Evolutionary conservation across 2,329 filamentous ascomycete species (phyloP), one percentile per base, ranked within the genome.

Genomic region (Aureobasidium sp.): DNA sequence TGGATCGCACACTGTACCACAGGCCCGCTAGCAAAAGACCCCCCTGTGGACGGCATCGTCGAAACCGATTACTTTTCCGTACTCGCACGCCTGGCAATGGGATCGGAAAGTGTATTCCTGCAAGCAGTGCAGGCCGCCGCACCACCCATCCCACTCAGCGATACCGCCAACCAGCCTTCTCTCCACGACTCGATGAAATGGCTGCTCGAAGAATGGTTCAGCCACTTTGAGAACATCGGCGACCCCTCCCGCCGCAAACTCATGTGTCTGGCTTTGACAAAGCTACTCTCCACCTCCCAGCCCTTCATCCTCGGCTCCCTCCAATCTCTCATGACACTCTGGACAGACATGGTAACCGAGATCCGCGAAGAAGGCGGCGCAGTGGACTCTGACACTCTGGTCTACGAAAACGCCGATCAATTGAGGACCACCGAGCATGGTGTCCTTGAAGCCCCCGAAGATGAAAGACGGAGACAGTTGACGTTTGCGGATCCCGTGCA

Each of bases 11-110:
- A 89, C 68, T 87, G 95, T 72, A 90, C 89, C 0, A 89, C 89
- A 0, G 93, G 94, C 0, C 92, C 93, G 0, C 89, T 90, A 69
- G 82, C 83, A 29, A 88, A 83, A 67, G 80, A 84, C 22, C 83
- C 86, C 44, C 83, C 84, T 34, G 83, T 97, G 37, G 87, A 88
- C 68, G 85, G 86, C 14, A 82, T 91, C 12, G 87, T 89, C 0
- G 86, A 96, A 70, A 89, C 89, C 0, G 90, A 96, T 71, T 96
- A 96, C 72, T 88, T 96, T 70, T 84, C 85, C 5, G 85, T 97
- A 2, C 80, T 99, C 2, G 87, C 90, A 1, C 87, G 92, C 1
- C 82, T 97, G 17, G 84, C 87, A 0, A 77, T 96, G 2, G 86
- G 87, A 0, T 88, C 88, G 41, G 90, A 92, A 0, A 75, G 75